Evolutionary conservation across 2,329 filamentous ascomycete genomes (phyloP).

Genomic region (Penicillium rolfsii): DNA sequence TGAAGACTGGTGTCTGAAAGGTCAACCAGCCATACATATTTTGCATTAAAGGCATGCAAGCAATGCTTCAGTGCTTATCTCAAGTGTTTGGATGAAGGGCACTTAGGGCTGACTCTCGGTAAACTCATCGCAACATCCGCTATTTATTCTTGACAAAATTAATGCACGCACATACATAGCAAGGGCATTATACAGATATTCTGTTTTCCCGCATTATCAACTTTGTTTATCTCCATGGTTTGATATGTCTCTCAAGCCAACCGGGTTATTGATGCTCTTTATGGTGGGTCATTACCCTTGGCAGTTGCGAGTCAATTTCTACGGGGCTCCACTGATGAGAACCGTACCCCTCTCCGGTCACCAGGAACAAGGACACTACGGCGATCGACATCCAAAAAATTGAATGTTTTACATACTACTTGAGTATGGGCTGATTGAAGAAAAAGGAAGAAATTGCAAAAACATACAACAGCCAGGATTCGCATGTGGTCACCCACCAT

Average conservation of each 20-base stretch:
- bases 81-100: not conserved
- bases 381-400: conserved; percentile 13
- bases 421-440: not conserved
- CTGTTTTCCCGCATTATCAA: conserved; percentile 9
- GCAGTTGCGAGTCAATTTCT: conserved; percentile 10
- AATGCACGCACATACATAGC: conserved; percentile 1
- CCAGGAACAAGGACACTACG: conserved; percentile 9
- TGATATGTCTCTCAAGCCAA: conserved; percentile 1
- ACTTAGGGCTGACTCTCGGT: not conserved
- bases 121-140: conserved; percentile 9
- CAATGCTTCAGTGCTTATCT: conserved; percentile 22
- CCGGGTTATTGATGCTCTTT: conserved; percentile 13
- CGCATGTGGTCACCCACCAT: too few species aligned
- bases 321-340: conserved; percentile 25
- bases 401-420: not conserved
- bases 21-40: not conserved
- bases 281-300: conserved; percentile 17
- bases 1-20: not conserved
- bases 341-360: conserved; percentile 1
- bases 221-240: not conserved
- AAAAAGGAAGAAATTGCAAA: too few species aligned
- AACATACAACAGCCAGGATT: too few species aligned
- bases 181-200: conserved; percentile 4
- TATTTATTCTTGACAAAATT: conserved; percentile 15
- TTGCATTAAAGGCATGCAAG: conserved; percentile 10